These are phyloP conservation scores for Geum urbanum DNA, from an alignment of 306 rosid genomes.

Conservation along the genomic window DNA sequence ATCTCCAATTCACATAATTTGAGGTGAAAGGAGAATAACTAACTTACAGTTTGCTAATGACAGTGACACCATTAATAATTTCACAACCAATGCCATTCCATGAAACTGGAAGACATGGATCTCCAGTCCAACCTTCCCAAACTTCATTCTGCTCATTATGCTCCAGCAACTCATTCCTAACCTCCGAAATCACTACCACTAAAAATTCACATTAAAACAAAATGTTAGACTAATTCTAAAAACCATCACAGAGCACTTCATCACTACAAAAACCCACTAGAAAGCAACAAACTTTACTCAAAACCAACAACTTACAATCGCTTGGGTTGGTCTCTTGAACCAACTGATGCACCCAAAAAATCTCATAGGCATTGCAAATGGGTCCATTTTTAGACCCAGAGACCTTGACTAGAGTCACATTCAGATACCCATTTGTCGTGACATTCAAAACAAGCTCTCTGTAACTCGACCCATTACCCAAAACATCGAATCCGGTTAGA, in stretches of 20 bases:
- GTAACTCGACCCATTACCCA: conserved; percentile 54
- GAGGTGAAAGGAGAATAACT: conserved; percentile 4
- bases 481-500: conserved; percentile 40
- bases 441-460: conserved; percentile 40
- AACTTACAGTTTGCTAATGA: conserved; percentile 67
- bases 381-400: conserved; percentile 64
- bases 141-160: conserved; percentile 44
- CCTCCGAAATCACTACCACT: conserved; percentile 54
- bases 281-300: neutral
- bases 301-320: conserved; percentile 40
- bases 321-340: conserved; percentile 41
- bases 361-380: conserved; percentile 83
- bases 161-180: conserved; percentile 48
- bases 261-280: neutral
- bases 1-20: neutral
- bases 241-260: neutral
- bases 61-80: conserved; percentile 30
- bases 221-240: conserved; percentile 1
- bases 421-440: conserved; percentile 53
- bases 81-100: conserved; percentile 71
- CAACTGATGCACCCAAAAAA: conserved; percentile 45
- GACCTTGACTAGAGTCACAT: conserved; percentile 57
- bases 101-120: conserved; percentile 64
- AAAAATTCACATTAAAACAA: conserved; percentile 10
- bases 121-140: conserved; percentile 65